Evolutionary conservation across 1,139 yeast species (phyloP).

Genomic region (Blastobotrys illinoisensis): DNA sequence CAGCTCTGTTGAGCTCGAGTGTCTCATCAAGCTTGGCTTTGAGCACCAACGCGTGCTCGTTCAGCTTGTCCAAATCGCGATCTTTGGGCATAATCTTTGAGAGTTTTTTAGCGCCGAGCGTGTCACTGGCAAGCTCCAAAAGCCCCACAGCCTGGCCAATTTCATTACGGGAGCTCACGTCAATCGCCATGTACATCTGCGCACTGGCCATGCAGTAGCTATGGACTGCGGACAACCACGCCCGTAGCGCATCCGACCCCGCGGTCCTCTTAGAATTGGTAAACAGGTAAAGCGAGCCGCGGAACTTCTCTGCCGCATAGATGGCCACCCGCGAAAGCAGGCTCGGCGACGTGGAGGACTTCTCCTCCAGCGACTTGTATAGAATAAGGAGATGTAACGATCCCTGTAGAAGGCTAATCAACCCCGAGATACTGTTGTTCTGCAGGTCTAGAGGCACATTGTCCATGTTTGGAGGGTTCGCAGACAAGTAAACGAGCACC

Average conservation of each 20-base stretch:
- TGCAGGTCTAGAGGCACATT: constrained; percentile 23
- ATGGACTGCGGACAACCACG: constrained; percentile 29
- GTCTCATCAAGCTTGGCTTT: constrained; percentile 15
- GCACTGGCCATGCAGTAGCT: constrained; percentile 28
- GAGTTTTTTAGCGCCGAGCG: constrained; percentile 9
- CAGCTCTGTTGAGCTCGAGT: constrained; percentile 23
- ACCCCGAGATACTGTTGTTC: constrained; percentile 23
- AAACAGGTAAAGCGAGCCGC: constrained; percentile 24
- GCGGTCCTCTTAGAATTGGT: constrained; percentile 14
- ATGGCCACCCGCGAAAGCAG: constrained; percentile 31
- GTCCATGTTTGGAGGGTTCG: constrained; percentile 17
- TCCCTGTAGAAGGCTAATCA: constrained; percentile 27
- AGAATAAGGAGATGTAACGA: constrained; percentile 29
- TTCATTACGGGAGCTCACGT: constrained; percentile 25
- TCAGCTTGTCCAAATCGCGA: constrained; percentile 11
- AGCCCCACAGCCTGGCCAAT: constrained; percentile 32
- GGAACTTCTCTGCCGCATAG: constrained; percentile 32
- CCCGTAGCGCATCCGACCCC: constrained; percentile 17
- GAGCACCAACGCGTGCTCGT: constrained; percentile 10
- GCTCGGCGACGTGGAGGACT: constrained; percentile 21
- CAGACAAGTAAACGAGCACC: constrained; percentile 24
- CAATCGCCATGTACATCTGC: constrained; percentile 29
- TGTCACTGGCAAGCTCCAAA: constrained; percentile 18
- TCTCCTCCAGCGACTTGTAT: constrained; percentile 23
- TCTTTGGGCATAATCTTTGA: constrained; percentile 2